A percentile compares a stretch with the other conserved stretches of the same genome.
phyloP scores from a whole-genome alignment of 2,329 filamentous ascomycete species.

The Emericellopsis atlantica region DNA sequence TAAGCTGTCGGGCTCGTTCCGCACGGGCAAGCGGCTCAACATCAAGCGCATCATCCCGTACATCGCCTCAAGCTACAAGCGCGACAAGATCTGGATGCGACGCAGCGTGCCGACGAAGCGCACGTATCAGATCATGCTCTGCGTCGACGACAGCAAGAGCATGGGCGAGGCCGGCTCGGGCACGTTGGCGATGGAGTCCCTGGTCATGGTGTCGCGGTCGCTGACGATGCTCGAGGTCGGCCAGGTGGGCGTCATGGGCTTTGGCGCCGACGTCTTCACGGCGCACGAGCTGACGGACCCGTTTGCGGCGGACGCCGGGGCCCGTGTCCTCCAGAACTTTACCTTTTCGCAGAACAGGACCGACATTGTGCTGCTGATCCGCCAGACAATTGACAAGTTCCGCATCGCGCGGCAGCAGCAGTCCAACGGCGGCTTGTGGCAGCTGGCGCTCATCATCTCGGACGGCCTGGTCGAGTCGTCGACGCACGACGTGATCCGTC shows the following conservation, averaged over 20 bases:
- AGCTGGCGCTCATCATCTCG: conserved; percentile 83
- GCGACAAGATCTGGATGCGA: conserved; percentile 99
- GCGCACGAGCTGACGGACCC: conserved; percentile 77
- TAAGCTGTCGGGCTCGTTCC: conserved; percentile 91
- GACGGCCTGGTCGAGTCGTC: conserved; percentile 79
- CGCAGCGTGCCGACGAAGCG: conserved; percentile 84
- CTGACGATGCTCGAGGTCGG: conserved; percentile 90
- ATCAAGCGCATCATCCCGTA: conserved; percentile 99
- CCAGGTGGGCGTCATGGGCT: conserved; percentile 82
- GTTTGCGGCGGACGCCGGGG: conserved; percentile 65
- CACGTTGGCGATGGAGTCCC: conserved; percentile 78
- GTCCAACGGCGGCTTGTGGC: conserved; percentile 66
- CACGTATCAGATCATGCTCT: conserved; percentile 92
- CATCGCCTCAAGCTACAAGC: conserved; percentile 95
- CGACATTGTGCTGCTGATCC: conserved; percentile 69
- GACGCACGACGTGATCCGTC: conserved; percentile 70
- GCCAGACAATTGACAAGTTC: conserved; percentile 70
- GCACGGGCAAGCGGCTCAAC: conserved; percentile 94
- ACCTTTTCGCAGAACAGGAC: conserved; percentile 77
- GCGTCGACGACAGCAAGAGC: conserved; percentile 87
- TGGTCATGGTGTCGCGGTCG: conserved; percentile 79
- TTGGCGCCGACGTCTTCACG: conserved; percentile 71
- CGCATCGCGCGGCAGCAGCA: conserved; percentile 56
- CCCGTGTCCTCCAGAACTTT: conserved; percentile 74
- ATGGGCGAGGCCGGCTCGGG: conserved; percentile 77